Percentiles rank a stretch among this genome's conserved stretches.
These are phyloP conservation scores for Hylodesmum podocarpum DNA, from an alignment of 306 rosid genomes.

Conservation along the genomic window DNA sequence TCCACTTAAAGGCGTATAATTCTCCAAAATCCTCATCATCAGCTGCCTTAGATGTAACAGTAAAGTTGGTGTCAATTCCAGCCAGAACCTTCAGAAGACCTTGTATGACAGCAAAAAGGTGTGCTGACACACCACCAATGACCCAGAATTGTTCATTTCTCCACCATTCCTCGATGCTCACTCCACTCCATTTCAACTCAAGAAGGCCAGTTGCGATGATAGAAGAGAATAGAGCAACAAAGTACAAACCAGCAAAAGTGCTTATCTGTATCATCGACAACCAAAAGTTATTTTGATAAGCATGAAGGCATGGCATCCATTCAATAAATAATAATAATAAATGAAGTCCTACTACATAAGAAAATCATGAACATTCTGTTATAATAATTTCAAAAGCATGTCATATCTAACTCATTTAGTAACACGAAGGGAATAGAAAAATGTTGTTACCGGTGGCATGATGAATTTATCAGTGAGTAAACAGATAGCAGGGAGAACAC, in stretches of 20 bases:
- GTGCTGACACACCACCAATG: constrained; percentile 94
- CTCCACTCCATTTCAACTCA: constrained; percentile 98
- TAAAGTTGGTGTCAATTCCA: constrained; percentile 89
- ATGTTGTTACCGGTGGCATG: constrained; percentile 82
- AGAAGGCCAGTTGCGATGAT: constrained; percentile 90
- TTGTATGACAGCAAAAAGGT: constrained; percentile 86
- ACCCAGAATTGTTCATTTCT: constrained; percentile 99
- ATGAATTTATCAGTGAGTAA: constrained; percentile 97
- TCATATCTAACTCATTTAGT: constrained; percentile 2
- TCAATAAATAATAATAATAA: neutral
- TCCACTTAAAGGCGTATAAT: constrained; percentile 80
- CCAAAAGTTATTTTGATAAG: constrained; percentile 10
- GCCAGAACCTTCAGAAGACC: constrained; percentile 91
- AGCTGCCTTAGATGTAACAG: constrained; percentile 86
- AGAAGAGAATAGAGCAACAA: constrained; percentile 77
- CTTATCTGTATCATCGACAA: constrained; percentile 70
- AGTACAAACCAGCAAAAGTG: constrained; percentile 83
- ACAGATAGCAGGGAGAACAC: constrained; percentile 89
- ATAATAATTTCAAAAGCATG: constrained; percentile 7
- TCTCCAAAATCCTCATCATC: constrained; percentile 94
- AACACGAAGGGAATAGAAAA: neutral
- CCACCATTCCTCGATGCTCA: constrained; percentile 99
- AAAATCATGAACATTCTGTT: constrained; percentile 20
- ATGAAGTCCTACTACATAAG: neutral
- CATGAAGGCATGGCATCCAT: constrained; percentile 12